A percentile compares a stretch with the other conserved stretches of the same genome.
Evolutionary conservation across 2,329 filamentous ascomycete genomes (phyloP).

Genomic region (Trichothecium sympodiale): DNA sequence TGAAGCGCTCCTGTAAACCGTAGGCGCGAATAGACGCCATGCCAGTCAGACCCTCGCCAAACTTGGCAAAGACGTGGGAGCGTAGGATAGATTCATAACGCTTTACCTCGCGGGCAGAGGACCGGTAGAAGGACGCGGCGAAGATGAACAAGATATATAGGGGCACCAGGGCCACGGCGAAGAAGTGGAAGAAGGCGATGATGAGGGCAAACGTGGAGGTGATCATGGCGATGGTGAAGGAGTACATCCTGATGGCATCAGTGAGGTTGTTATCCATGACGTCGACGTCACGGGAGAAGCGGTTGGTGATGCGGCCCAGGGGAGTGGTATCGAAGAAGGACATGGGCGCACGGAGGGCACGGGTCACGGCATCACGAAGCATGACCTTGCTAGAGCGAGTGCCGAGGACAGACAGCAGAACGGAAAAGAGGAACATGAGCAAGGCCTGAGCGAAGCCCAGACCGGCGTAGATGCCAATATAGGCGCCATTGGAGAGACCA

Average conservation of each 20-base stretch:
- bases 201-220: constrained; percentile 77
- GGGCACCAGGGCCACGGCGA: constrained; percentile 49
- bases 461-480: constrained; percentile 62
- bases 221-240: constrained; percentile 74
- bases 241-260: constrained; percentile 87
- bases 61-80: constrained; percentile 80
- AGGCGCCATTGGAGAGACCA: constrained; percentile 51
- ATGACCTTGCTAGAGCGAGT: constrained; percentile 75
- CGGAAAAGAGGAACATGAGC: constrained; percentile 71
- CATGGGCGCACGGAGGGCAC: constrained; percentile 65
- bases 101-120: constrained; percentile 89
- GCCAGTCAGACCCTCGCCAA: constrained; percentile 77
- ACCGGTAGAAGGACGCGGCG: constrained; percentile 76
- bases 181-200: constrained; percentile 92
- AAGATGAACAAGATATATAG: constrained; percentile 70
- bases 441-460: constrained; percentile 62
- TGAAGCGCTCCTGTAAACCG: constrained; percentile 67
- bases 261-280: constrained; percentile 91
- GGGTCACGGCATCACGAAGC: constrained; percentile 67
- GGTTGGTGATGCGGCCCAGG: constrained; percentile 87
- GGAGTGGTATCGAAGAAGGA: constrained; percentile 97
- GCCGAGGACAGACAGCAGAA: constrained; percentile 65
- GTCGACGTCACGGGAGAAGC: constrained; percentile 90
- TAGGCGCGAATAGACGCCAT: constrained; percentile 84
- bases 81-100: constrained; percentile 84